Evolutionary conservation across 2,329 filamentous ascomycete genomes (phyloP).

Genomic region (Monosporascus cannonballus): DNA sequence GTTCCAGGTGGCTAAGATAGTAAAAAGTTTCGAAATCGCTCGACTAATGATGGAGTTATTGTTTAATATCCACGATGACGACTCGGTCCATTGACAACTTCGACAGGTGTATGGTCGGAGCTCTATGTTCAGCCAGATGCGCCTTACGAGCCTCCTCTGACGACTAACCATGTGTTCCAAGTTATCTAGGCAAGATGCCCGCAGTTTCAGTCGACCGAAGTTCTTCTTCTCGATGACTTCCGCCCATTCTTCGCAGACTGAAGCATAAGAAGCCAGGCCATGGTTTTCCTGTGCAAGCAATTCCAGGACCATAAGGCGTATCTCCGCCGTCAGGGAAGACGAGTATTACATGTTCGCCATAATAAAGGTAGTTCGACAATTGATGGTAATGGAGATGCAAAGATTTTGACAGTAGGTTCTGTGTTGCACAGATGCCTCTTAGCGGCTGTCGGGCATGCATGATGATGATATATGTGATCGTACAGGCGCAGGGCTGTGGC

Average conservation of each 20-base stretch:
- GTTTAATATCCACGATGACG: neutral
- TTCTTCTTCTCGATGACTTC: conserved; percentile 22
- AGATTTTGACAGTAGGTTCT: too few species aligned
- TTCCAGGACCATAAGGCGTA: conserved; percentile 27
- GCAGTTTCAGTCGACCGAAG: conserved; percentile 22
- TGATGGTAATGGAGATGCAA: too few species aligned
- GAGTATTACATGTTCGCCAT: neutral
- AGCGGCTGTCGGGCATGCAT: too few species aligned
- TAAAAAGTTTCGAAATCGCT: conserved; percentile 22
- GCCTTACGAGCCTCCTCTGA: conserved; percentile 17
- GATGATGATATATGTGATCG: too few species aligned
- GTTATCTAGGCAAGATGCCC: conserved; percentile 16
- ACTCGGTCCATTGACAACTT: conserved; percentile 3
- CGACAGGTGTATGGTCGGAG: conserved; percentile 17
- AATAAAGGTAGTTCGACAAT: too few species aligned
- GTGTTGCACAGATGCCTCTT: too few species aligned
- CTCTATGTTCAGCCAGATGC: conserved; percentile 26
- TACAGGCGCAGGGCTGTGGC: too few species aligned
- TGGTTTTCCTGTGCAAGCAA: conserved; percentile 21
- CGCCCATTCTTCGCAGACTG: conserved; percentile 31
- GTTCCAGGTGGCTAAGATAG: conserved; percentile 25
- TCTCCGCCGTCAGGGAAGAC: conserved; percentile 13
- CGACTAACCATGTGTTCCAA: conserved; percentile 12
- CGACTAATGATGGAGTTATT: conserved; percentile 10
- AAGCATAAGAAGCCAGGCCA: conserved; percentile 26